Conservation (phyloP, 2,329 filamentous ascomycete species). For the Davidsoniella neocaledoniae region DNA sequence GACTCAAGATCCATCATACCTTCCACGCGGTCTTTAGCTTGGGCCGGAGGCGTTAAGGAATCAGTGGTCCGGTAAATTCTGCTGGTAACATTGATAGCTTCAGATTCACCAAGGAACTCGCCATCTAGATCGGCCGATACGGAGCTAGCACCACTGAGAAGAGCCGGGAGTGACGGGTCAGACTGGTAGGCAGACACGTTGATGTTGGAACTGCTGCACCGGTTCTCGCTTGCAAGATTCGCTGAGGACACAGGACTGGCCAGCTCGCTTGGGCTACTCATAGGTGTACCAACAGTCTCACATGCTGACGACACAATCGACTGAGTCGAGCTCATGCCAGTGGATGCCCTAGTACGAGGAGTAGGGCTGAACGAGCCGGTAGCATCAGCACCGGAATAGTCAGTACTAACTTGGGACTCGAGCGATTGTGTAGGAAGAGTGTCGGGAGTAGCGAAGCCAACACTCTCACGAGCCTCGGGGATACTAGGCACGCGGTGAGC, state of each 20-base stretch:
- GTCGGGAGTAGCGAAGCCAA: background rate
- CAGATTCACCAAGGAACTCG: conserved; percentile 37
- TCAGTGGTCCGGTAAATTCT: conserved; percentile 35
- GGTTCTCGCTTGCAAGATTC: conserved; percentile 14
- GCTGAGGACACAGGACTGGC: conserved; percentile 31
- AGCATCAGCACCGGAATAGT: conserved; percentile 1
- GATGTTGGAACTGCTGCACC: conserved; percentile 21
- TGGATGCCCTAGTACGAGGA: conserved; percentile 7
- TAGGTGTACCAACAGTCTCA: conserved; percentile 28
- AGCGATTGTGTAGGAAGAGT: conserved; percentile 4
- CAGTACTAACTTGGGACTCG: conserved; percentile 7
- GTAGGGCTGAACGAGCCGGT: background rate
- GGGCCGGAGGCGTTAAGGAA: conserved; percentile 35
- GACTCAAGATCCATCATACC: conserved; percentile 20
- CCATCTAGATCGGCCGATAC: conserved; percentile 46
- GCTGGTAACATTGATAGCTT: conserved; percentile 24
- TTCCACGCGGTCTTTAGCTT: conserved; percentile 33
- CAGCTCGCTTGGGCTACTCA: conserved; percentile 38
- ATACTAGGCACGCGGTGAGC: conserved; percentile 26
- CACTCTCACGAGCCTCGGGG: conserved; percentile 8
- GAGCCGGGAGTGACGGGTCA: conserved; percentile 45
- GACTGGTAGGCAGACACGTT: conserved; percentile 40
- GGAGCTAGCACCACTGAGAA: conserved; percentile 47
- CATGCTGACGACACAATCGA: conserved; percentile 29
- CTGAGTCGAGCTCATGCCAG: conserved; percentile 29